phyloP scores from a whole-genome alignment of 2,329 filamentous ascomycete species.

The Trichoderma aggressivum region DNA sequence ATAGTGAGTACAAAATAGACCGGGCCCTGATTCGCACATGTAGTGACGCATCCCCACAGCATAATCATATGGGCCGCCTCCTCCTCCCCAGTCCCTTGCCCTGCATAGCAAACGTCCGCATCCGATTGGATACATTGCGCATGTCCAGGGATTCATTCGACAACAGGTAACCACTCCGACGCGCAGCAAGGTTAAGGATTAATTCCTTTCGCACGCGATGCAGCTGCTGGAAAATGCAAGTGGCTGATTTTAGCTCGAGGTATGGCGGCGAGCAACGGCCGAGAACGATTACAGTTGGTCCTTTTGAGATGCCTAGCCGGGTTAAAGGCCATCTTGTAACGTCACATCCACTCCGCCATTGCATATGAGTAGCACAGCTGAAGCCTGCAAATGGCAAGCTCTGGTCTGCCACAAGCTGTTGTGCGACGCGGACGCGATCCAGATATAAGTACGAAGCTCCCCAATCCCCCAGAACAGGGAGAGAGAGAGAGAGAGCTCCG shows the following conservation, averaged over 20 bases:
- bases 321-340: constrained; percentile 18
- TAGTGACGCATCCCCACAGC: background rate
- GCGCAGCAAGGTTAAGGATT: background rate
- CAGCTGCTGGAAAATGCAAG: background rate
- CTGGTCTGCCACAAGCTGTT: background rate
- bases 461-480: background rate
- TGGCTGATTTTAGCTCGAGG: constrained; percentile 6
- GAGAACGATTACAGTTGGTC: constrained; percentile 6
- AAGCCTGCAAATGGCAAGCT: background rate
- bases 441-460: background rate
- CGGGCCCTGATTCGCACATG: background rate
- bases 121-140: background rate
- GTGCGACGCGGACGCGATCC: background rate
- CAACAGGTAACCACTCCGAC: background rate
- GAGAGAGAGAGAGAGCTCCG: background rate
- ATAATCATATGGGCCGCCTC: background rate
- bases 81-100: constrained; percentile 3
- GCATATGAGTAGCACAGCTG: background rate
- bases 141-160: background rate
- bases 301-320: constrained; percentile 12
- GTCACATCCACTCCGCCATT: constrained; percentile 17
- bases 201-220: background rate
- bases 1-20: background rate
- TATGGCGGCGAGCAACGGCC: background rate
- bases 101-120: background rate